Evolutionary conservation across 306 rosid genomes (phyloP), one percentile per base, ranked within the genome.

Genomic region (Gastrolobium bilobum): DNA sequence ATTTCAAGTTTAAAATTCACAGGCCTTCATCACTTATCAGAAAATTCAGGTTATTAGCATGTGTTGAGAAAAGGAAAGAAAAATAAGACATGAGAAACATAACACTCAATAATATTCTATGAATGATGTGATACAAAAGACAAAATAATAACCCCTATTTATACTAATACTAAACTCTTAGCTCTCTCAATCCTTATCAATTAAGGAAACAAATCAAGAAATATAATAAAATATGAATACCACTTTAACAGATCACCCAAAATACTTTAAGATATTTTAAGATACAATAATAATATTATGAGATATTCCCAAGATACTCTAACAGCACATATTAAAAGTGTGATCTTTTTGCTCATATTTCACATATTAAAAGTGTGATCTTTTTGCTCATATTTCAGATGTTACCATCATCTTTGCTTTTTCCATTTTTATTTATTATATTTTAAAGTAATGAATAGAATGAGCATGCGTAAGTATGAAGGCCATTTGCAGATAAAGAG

Each of bases 21-120:
- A 10, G 81, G 75, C 71, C 84, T 85, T 67, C 75, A 73, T 71
- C 47, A 52, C 26, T 14, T 84, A 34, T 68, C 75, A 50, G 77
- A 84, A 82, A 76, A 34, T 15, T 78, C 83, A 74, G 89, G 96
- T 91, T 81, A 76, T 62, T 77, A 30, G 51, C 54, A 64, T 34
- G 52, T 70, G 26, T 20, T 20, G 26, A 20, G 26, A 20, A 20
- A 20, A 20, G 26, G 26, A 20, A 20, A 20, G 26, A 20, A 20
- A 20, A 20, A 20, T 20, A 20, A 20, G 26, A 20, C 26, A 20
- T 20, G 26, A 20, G 26, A 20, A 20, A 20, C 26, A 20, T 20
- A 20, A 20, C 26, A 20, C 26, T 20, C 26, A 20, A 1, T 20
- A 20, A 20, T 20, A 20, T 20, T 20, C 26, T 20, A 20, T 20